Conservation (phyloP, 495 filamentous ascomycete species). For the Hypoxylon subgilvum region DNA sequence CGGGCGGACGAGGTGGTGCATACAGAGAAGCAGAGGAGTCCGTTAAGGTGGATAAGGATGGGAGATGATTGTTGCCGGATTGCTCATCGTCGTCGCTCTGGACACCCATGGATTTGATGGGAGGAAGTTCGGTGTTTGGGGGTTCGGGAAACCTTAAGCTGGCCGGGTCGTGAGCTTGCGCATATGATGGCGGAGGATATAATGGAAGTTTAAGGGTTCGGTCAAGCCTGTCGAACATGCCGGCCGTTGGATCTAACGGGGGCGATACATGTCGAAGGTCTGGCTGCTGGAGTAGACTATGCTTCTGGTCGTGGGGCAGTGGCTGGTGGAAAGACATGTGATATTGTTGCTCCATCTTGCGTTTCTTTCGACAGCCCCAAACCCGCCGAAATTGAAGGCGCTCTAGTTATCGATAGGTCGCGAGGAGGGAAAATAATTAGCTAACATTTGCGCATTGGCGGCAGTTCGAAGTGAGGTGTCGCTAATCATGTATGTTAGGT, state of each 20-base stretch:
- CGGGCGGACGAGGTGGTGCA: constrained; percentile 35
- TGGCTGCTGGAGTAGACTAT: constrained; percentile 21
- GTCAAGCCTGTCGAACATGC: constrained; percentile 31
- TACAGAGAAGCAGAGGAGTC: constrained; percentile 34
- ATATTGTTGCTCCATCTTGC: constrained; percentile 39
- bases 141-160: constrained; percentile 44
- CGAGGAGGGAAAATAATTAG: constrained; percentile 3
- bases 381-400: constrained; percentile 25
- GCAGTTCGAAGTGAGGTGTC: neutral
- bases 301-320: constrained; percentile 35
- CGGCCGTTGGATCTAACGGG: constrained; percentile 16
- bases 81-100: constrained; percentile 20
- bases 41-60: constrained; percentile 53
- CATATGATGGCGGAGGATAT: constrained; percentile 48
- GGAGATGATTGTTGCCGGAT: constrained; percentile 36
- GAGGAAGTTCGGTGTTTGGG: constrained; percentile 50
- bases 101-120: constrained; percentile 44
- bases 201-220: constrained; percentile 37
- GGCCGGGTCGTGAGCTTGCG: constrained; percentile 49
- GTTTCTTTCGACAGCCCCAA: neutral
- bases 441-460: constrained; percentile 35
- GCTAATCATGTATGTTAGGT: constrained; percentile 20
- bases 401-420: constrained; percentile 26
- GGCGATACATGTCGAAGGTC: constrained; percentile 31
- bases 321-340: constrained; percentile 37